phyloP scores from a whole-genome alignment of 768 basidiomycete species.

The Russula compacta region DNA sequence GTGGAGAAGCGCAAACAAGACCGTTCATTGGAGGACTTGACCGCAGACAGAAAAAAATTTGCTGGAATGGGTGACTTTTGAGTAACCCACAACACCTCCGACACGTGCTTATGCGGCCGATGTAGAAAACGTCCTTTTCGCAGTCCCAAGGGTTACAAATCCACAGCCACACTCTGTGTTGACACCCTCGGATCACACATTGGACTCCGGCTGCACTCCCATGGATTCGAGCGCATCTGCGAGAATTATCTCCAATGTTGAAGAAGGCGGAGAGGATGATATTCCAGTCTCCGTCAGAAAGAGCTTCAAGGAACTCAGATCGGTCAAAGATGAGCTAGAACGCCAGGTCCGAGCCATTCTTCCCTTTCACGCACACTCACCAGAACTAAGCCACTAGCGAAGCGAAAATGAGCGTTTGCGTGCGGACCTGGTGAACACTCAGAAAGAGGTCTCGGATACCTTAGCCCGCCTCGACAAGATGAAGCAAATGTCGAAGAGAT shows the following conservation, averaged over 20 bases:
- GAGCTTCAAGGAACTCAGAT: slow-evolving; percentile 14
- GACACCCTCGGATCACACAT: not conserved
- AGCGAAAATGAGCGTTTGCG: slow-evolving; percentile 13
- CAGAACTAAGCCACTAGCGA: slow-evolving; percentile 5
- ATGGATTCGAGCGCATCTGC: not conserved
- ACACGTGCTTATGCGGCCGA: not conserved
- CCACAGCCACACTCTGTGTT: not conserved
- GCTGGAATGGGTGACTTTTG: not conserved
- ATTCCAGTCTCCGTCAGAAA: slow-evolving; percentile 10
- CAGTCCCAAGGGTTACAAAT: not conserved
- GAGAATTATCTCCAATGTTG: not conserved
- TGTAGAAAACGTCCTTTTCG: not conserved
- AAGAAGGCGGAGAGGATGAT: slow-evolving; percentile 7
- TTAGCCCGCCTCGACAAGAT: slow-evolving; percentile 3
- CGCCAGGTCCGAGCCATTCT: slow-evolving; percentile 3
- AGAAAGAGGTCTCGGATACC: not conserved
- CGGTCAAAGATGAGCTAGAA: slow-evolving; percentile 14
- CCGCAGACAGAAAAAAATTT: not conserved
- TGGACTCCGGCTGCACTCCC: not conserved
- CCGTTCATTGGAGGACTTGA: not conserved
- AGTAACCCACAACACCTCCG: not conserved
- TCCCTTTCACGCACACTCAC: not conserved
- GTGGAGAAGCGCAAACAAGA: not conserved
- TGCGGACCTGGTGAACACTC: slow-evolving; percentile 1
- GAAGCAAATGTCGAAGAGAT: slow-evolving; percentile 11